Evolutionary conservation across 306 rosid species (phyloP).

Genomic region (cucumber (Cucumis sativus)): DNA sequence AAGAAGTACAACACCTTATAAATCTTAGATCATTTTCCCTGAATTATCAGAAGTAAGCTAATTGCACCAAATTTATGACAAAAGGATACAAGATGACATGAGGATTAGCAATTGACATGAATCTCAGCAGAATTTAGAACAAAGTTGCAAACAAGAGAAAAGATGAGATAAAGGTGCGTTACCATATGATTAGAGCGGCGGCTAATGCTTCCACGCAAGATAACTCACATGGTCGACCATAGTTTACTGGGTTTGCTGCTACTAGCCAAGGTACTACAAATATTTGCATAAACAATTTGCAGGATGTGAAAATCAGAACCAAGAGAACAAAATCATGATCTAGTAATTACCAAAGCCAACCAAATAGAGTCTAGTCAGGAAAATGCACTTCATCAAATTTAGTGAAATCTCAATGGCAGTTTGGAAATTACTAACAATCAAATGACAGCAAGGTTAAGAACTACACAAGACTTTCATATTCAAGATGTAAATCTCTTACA

Average conservation of each 20-base stretch:
- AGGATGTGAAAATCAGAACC: neutral
- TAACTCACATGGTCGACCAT: slow-evolving; percentile 89
- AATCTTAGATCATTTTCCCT: neutral
- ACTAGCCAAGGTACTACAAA: slow-evolving; percentile 89
- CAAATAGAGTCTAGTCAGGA: neutral
- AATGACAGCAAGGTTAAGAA: neutral
- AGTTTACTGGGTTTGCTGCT: slow-evolving; percentile 93
- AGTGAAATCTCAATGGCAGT: neutral
- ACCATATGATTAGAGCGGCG: slow-evolving; percentile 90
- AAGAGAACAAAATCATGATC: neutral
- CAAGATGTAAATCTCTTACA: slow-evolving; percentile 31
- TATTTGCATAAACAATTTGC: neutral
- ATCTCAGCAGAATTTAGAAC: neutral
- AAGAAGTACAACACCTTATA: neutral
- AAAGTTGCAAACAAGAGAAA: neutral
- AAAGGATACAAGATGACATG: neutral
- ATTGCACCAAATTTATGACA: neutral
- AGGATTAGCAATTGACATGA: neutral
- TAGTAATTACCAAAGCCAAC: neutral
- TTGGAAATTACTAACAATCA: neutral
- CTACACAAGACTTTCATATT: neutral
- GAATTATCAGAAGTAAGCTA: neutral
- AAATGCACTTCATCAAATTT: neutral
- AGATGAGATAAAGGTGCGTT: slow-evolving; percentile 2
- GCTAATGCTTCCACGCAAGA: slow-evolving; percentile 99